These are phyloP conservation scores for Phlyctochytrium arcticum DNA, from an alignment of 192 early-diverging fungal genomes.

Conservation along the genomic window DNA sequence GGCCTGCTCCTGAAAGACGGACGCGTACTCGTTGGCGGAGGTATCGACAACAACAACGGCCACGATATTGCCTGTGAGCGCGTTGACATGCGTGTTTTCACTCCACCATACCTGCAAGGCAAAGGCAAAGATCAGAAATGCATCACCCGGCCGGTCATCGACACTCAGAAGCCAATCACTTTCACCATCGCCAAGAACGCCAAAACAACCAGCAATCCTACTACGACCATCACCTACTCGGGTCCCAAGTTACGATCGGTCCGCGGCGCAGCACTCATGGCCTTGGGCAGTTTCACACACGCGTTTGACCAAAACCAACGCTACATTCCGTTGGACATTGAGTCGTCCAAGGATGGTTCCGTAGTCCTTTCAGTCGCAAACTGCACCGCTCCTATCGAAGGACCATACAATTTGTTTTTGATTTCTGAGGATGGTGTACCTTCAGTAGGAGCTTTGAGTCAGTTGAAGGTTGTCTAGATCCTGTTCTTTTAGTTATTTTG, in stretches of 20 bases:
- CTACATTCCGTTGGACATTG: too few species aligned
- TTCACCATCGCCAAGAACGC: not conserved
- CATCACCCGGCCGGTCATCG: conserved; percentile 9
- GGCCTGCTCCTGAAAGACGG: conserved; percentile 6
- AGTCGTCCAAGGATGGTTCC: too few species aligned
- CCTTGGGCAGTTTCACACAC: conserved; percentile 9
- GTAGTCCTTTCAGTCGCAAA: too few species aligned
- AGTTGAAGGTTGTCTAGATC: too few species aligned
- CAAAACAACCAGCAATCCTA: not conserved
- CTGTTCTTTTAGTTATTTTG: too few species aligned
- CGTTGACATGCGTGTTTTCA: conserved; percentile 13
- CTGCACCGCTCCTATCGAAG: too few species aligned
- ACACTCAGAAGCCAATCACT: not conserved
- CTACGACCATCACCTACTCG: conserved; percentile 2
- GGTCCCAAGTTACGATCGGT: not conserved
- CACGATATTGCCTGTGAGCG: conserved; percentile 8
- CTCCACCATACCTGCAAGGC: conserved; percentile 9
- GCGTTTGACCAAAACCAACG: too few species aligned
- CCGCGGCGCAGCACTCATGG: conserved; percentile 10
- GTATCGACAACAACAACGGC: not conserved
- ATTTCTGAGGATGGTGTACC: too few species aligned
- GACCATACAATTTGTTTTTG: too few species aligned
- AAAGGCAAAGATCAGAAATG: not conserved
- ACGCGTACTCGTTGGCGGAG: conserved; percentile 11
- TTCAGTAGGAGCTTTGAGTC: too few species aligned